Evolutionary conservation across 768 basidiomycete genomes (phyloP), one percentile per base, ranked within the genome.

Genomic region (Boletus vermiculosoides): DNA sequence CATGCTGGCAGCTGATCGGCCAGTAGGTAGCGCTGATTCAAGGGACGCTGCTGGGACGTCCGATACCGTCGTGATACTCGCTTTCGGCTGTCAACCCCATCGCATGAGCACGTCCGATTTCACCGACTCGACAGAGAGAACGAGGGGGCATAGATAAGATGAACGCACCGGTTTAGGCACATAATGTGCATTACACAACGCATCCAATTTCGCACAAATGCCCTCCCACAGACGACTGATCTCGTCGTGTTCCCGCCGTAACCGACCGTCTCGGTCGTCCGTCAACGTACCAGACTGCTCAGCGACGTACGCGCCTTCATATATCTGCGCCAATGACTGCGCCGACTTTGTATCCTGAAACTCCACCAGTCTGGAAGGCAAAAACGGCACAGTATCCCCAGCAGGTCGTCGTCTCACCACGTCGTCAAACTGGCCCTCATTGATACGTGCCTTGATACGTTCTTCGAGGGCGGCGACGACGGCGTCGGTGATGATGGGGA

Each of bases 171-270:
- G 85, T 72, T 98, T 98, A 1, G 96, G 97, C 16, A 92, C 88
- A 70, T 94, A 98, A 71, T 98, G 92, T 2, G 94, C 87, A 68
- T 98, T 98, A 70, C 90, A 92, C 36, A 98, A 76, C 20, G 96
- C 93, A 73, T 98, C 97, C 36, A 98, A 77, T 68, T 96, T 97
- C 45, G 81, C 77, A 55, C 87, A 92, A 36, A 99, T 87, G 45
- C 80, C 82, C 53, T 92, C 90, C 92, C 96, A 98, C 11, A 87
- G 63, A 49, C 78, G 76, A 54, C 90, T 86, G 51, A 98, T 86
- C 70, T 91, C 94, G 15, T 87, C 84, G 70, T 98, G 96, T 70
- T 97, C 92, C 67, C 90, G 89, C 67, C 81, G 77, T 37, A 98
- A 77, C 70, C 92, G 94, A 20, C 88, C 93, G 62, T 98, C 95